Base-by-base conservation (phyloP, 257 asterid species). In the Nicotiana knightiana region DNA sequence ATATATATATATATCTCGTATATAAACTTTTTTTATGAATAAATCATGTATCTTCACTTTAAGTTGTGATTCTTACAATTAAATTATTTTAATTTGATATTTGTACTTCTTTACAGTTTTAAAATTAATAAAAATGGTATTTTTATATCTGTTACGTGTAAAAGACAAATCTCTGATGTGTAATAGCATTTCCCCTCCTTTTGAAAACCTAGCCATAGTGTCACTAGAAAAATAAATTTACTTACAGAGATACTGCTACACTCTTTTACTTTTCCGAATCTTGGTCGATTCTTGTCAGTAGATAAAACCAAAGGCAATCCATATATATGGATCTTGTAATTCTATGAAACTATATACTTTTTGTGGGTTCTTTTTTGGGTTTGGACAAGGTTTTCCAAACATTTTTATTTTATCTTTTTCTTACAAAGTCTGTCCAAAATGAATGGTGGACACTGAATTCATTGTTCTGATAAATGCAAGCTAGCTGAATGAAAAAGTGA, bases 401-500 rank as follows among this genome's bases (percentile, higher is more conserved):
- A 39, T 67, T 70, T 54, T 10, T 4, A 7, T 4, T 21, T 67
- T 43, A 43, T 70, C 3, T 70, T 26, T 32, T 39, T 39, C n/a
- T 70, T 9, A 10, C 55, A 35, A 37, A 67, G 76, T 37, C 76
- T 67, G 77, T 39, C n/a, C 15, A 70, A 70, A 0, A 80, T 43
- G 65, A 24, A 24, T 64, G 75, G 76, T 24, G 76, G 76, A 80
- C 83, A 64, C 83, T 48, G 77, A 80, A 80, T 62, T 80, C 83
- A 48, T 80, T 63, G 83, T 64, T 80, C 65, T 80, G 65, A 28
- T 26, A 43, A 28, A 80, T 48, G 83, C 83, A 80, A 63, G 46
- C 51, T 3, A 24, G 67, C 39, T 58, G 68, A 30, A 7, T 76
- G 62, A 46, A 17, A 43, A 51, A 13, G 58, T 75, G 80, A 61